These are phyloP conservation scores for Sapria himalayana DNA, from an alignment of 345 rosid genomes.

Conservation along the genomic window DNA sequence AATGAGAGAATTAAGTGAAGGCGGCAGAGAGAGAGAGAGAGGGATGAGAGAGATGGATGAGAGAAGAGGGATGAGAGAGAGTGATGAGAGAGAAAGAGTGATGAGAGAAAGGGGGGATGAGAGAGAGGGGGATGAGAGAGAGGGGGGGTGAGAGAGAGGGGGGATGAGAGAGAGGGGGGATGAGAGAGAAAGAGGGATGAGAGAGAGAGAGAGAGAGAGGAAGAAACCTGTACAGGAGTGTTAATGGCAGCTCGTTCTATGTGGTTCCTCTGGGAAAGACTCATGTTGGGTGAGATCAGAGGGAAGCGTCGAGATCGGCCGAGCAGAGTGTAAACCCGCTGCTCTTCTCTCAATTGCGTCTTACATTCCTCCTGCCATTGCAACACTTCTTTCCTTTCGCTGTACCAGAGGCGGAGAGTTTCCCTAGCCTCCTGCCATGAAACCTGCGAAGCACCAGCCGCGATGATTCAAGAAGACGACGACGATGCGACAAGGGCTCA, in stretches of 20 bases:
- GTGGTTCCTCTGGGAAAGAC: constrained; percentile 29
- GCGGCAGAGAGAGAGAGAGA: constrained; percentile 7
- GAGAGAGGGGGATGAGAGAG: constrained; percentile 7
- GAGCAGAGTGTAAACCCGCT: constrained; percentile 44
- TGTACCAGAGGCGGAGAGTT: constrained; percentile 87
- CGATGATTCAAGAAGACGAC: no score
- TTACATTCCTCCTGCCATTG: constrained; percentile 66
- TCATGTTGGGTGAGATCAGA: constrained; percentile 9
- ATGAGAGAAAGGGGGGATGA: constrained; percentile 5
- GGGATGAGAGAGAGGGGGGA: constrained; percentile 3
- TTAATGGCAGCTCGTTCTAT: constrained; percentile 85
- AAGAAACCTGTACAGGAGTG: constrained; percentile 77
- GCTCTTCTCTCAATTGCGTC: constrained; percentile 27
- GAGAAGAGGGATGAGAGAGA: no score
- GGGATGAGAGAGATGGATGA: constrained; percentile 4
- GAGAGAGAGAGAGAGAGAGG: not conserved
- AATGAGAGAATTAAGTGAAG: no score
- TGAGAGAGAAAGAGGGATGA: not conserved
- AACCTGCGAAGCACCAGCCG: constrained; percentile 54
- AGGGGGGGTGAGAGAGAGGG: constrained; percentile 7
- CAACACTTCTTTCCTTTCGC: constrained; percentile 68
- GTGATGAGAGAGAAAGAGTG: not conserved
- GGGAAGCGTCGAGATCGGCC: constrained; percentile 77
- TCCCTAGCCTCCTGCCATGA: constrained; percentile 55
- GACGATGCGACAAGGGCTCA: no score